Evolutionary conservation across 441 rosid species (phyloP), one percentile per base, ranked within the genome.

Genomic region (Erysimum cheiri): DNA sequence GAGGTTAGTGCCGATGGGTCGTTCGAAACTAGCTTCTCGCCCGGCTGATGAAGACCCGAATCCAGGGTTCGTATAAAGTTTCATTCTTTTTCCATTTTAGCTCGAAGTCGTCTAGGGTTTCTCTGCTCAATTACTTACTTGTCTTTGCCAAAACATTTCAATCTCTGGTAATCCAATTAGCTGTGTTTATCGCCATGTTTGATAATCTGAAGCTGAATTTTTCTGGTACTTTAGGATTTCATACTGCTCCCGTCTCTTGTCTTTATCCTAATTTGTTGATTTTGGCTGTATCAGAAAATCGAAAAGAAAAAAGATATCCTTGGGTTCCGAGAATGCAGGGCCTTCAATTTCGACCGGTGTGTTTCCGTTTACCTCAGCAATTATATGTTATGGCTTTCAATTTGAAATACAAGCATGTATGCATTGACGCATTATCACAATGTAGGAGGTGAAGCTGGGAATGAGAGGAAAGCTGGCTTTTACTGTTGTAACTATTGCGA

Each of bases 401-500:
- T 64, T 26, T 50, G 2, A 37, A 19, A 26, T 60, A 33, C 12
- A 19, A 31, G 7, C 63, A 3, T 28, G 13, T 15, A 35, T 69
- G 48, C 17, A 11, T 39, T 49, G 15, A 32, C 22, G 32, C 48
- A 50, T 24, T 8, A 3, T 47, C 15, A 64, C 73, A 55, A 50
- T 47, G 57, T 81, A 75, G 69, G 75, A 74, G 82, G 73, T 69
- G 87, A 77, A 73, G 80, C 67, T 59, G 47, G 46, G 43, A 74
- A 57, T 46, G 83, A 86, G 74, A 90, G 83, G 69, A 86, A 85
- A 73, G 65, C 60, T 29, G 86, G 88, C 0, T 74, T 87, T 13
- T 94, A 89, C 83, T 92, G 91, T 64, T 94, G 98, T 66, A 94
- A 92, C 80, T 90, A 90, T 57, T 94, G 98, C 75, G 77, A 82